Base-by-base conservation (phyloP, 345 rosid genomes). In the Bretschneidera sinensis region DNA sequence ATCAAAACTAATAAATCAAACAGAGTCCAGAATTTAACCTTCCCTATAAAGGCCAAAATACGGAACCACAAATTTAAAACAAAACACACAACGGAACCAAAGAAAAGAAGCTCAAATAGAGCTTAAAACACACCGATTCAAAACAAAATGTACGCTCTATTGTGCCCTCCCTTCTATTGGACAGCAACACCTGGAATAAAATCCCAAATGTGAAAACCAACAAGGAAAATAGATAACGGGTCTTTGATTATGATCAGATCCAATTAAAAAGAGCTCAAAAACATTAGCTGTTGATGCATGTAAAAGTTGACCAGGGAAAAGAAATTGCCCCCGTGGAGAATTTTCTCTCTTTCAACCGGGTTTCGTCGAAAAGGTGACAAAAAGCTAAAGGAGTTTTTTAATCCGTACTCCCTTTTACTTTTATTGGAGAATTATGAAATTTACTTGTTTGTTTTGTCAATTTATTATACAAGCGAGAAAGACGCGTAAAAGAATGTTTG, bases 321-420 rank as follows among this genome's bases (percentile, higher is more conserved):
- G 18, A 28, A 11, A 39, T 39, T 5, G 15, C 45, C n/a, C 16
- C 1, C 4, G 10, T 4, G 45, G 45, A 39, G 45, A 39, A 39
- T 4, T 39, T 39, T 39, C 11, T 39, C 16, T 1, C 11, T 39
- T 39, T 39, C 45, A 6, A 18, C 24, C 56, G 51, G 65, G 43
- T 55, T 69, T 48, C 49, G 56, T 24, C 9, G 35, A 63, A 56
- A 65, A 49, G 71, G 59, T 18, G 73, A 28, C 71, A 31, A 61
- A 60, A 7, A 45, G 20, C 23, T 17, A 23, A 48, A 17, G 9
- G 21, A 53, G 11, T 18, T 35, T 48, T 17, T 21, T 4, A 21
- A 1, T 39, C 10, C 45, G 10, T 5, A 11, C 10, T 7, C 10
- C 16, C 4, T 4, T 39, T 39, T 39, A 11, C 1, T 39, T 39